Conservation (phyloP, 2,329 filamentous ascomycete genomes). For the Verticillium klebahnii region DNA sequence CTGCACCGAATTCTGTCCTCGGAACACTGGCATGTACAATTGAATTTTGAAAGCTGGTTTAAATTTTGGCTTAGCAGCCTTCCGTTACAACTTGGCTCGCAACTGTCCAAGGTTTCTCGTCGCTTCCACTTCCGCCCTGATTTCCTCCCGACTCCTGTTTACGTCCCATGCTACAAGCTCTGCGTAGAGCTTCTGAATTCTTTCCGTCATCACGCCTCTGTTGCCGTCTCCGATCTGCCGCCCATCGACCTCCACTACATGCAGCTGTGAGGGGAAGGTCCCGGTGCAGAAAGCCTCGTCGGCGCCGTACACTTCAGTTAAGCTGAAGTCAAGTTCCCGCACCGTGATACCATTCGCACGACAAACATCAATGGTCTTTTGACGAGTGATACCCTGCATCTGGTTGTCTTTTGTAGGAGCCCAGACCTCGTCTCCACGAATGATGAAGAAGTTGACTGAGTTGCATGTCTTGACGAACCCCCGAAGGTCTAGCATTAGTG, state of each 20-base stretch:
- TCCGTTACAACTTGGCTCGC: not conserved
- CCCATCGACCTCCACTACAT: constrained; percentile 19
- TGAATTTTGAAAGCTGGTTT: no score
- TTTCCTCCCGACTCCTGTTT: constrained; percentile 14
- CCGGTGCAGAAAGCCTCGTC: constrained; percentile 25
- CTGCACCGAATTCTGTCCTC: no score
- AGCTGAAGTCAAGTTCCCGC: constrained; percentile 20
- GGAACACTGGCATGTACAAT: no score
- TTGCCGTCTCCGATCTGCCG: constrained; percentile 17
- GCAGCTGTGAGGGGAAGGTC: constrained; percentile 22
- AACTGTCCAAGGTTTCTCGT: constrained; percentile 17
- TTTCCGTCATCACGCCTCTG: constrained; percentile 16
- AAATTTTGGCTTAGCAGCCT: not conserved
- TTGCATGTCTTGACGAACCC: constrained; percentile 26
- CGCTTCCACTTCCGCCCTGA: constrained; percentile 16
- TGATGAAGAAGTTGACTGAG: constrained; percentile 26
- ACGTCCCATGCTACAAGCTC: constrained; percentile 16
- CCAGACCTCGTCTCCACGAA: constrained; percentile 25
- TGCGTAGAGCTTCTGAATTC: constrained; percentile 18
- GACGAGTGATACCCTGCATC: constrained; percentile 25
- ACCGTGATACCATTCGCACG: constrained; percentile 18
- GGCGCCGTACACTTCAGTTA: constrained; percentile 23
- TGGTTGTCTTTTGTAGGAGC: constrained; percentile 24
- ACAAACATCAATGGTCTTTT: constrained; percentile 24
- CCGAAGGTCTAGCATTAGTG: constrained; percentile 21